Evolutionary conservation across 306 rosid species (phyloP), one percentile per base, ranked within the genome.

Genomic region (Glycine latifolia): DNA sequence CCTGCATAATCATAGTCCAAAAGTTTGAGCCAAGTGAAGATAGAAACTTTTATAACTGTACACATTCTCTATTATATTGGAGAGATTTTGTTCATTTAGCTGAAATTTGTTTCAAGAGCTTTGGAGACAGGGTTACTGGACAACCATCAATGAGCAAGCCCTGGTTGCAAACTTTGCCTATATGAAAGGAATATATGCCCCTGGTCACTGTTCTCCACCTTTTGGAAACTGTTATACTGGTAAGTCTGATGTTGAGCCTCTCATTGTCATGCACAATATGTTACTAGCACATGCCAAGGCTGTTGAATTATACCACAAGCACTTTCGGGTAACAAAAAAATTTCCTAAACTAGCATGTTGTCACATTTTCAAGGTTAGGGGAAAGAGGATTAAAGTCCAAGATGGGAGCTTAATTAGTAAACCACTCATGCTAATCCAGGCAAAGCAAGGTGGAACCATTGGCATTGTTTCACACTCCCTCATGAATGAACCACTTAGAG

Each of bases 211-310:
- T 73, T 89, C 95, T 0, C 81, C 68, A 0, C 95, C 97, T 1
- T 92, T 89, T 73, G 97, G 97, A 79, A 89, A 86, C n/a, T 92
- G 97, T 58, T 47, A 80, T 12, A 8, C 8, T 6, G 97, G 95
- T 33, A 81, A 91, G 73, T 88, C 97, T 1, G 87, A 88, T 50
- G 43, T 55, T 44, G 95, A 92, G 90, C 94, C 94, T 77, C 94
- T 91, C 49, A 33, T 84, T 3, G 92, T 60, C 14, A 53, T 91
- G 92, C 97, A 91, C 85, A 91, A 92, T 52, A 81, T 85, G 87
- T 52, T 92, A 47, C 76, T 92, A 31, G 79, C 95, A 58, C 97
- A 91, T 79, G 92, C 95, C 71, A 87, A 65, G 86, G 89, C 90
- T 17, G 95, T 80, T 77, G 80, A 85, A 0, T 46, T 88, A 54